Conservation (phyloP, 495 filamentous ascomycete genomes). For the Neurospora terricola region DNA sequence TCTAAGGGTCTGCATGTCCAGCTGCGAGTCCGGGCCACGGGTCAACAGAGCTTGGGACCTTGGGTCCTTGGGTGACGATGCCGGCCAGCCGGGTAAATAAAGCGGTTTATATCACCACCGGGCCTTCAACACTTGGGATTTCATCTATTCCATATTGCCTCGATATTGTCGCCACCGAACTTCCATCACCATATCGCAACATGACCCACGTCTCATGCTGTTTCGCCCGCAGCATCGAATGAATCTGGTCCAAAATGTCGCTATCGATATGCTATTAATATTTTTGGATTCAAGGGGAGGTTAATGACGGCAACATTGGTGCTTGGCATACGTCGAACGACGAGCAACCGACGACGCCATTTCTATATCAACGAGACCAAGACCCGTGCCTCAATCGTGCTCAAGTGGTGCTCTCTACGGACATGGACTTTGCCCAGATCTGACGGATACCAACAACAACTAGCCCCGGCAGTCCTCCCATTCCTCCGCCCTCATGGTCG, state of each 20-base stretch:
- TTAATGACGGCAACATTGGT: neutral
- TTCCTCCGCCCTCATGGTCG: constrained; percentile 18
- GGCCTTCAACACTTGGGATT: constrained; percentile 13
- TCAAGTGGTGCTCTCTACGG: neutral
- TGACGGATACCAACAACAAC: neutral
- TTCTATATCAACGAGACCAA: constrained; percentile 15
- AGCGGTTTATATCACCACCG: constrained; percentile 17
- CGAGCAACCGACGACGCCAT: neutral
- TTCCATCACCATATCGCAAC: constrained; percentile 3
- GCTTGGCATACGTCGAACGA: neutral
- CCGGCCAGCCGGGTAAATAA: constrained; percentile 22
- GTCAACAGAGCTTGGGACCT: neutral
- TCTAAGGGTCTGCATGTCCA: neutral
- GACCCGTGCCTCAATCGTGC: neutral
- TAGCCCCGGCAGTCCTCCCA: neutral
- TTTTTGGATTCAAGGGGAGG: neutral
- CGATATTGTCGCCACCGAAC: constrained; percentile 25
- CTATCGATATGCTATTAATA: constrained; percentile 20
- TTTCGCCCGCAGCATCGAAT: constrained; percentile 5
- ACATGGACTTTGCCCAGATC: constrained; percentile 9
- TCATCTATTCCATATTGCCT: constrained; percentile 30
- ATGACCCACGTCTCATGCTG: constrained; percentile 7
- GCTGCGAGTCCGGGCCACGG: neutral
- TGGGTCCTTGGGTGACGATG: neutral
- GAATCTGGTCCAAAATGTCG: neutral